Percentiles rank a stretch among this genome's conserved stretches.
Evolutionary conservation across 139 green algal genomes (phyloP).

Genomic region (Chlamydomonas sphaeroides): DNA sequence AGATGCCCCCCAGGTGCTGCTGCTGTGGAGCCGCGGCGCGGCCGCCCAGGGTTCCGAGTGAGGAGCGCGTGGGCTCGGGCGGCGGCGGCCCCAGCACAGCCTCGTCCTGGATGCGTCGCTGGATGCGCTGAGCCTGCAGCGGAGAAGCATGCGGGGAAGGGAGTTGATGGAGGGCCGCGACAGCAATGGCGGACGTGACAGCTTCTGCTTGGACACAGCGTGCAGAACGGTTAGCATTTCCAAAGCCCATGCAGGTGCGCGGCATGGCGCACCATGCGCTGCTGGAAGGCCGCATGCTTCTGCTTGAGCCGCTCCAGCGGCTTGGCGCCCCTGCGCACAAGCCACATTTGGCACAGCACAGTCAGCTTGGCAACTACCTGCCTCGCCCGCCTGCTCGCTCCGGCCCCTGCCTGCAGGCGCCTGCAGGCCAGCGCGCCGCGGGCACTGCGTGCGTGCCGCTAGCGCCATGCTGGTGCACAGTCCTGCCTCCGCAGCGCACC

Average conservation of each 20-base stretch:
- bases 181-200: no score
- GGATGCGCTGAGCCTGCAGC: constrained; percentile 70
- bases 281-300: constrained; percentile 85
- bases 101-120: constrained; percentile 72
- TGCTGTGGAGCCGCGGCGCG: not conserved
- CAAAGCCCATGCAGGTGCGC: no score
- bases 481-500: constrained; percentile 7
- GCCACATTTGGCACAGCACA: no score
- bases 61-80: constrained; percentile 43
- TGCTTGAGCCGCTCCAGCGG: constrained; percentile 77
- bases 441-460: not conserved
- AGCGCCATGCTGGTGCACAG: no score
- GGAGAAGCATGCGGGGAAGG: no score
- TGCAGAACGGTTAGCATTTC: no score
- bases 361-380: not conserved
- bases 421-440: no score
- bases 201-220: no score
- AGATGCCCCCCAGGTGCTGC: not conserved
- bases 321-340: constrained; percentile 69
- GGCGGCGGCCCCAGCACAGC: constrained; percentile 4
- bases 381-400: not conserved
- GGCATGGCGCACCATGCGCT: constrained; percentile 78
- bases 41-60: constrained; percentile 6
- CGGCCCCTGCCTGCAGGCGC: no score
- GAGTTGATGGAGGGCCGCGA: no score